Evolutionary conservation across 305 asterid species (phyloP).

Genomic region (Monarda citriodora): DNA sequence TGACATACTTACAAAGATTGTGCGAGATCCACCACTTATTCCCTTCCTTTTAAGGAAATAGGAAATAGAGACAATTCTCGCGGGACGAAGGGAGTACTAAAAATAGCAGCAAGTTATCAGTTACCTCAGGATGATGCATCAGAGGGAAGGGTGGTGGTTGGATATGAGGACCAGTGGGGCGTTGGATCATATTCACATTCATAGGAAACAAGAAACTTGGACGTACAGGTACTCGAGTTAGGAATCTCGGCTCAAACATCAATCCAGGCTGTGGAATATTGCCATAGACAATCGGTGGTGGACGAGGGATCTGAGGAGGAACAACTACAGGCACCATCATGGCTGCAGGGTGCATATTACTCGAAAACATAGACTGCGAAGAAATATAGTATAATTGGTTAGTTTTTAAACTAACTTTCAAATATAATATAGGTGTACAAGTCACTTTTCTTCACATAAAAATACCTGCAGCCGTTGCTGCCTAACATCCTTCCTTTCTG

Average conservation of each 20-base stretch:
- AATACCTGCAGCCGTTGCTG: slow-evolving; percentile 61
- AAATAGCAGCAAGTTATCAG: slow-evolving; percentile 10
- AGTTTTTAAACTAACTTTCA: background rate
- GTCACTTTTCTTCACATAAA: background rate
- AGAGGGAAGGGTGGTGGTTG: slow-evolving; percentile 47
- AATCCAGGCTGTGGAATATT: slow-evolving; percentile 80
- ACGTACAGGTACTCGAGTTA: slow-evolving; percentile 57
- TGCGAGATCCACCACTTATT: too few species aligned
- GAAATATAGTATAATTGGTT: background rate
- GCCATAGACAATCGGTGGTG: slow-evolving; percentile 66
- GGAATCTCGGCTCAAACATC: slow-evolving; percentile 69
- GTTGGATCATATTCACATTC: slow-evolving; percentile 38
- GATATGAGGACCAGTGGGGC: slow-evolving; percentile 31
- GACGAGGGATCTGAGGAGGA: slow-evolving; percentile 23
- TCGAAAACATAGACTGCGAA: slow-evolving; percentile 59
- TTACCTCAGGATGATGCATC: slow-evolving; percentile 75
- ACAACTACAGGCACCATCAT: slow-evolving; percentile 62
- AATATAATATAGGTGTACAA: background rate
- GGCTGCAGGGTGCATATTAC: slow-evolving; percentile 37
- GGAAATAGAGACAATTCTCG: too few species aligned
- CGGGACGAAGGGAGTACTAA: too few species aligned
- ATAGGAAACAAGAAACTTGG: slow-evolving; percentile 55
- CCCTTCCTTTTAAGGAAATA: too few species aligned
- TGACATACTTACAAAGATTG: too few species aligned
- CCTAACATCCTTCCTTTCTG: slow-evolving; percentile 74